These are phyloP conservation scores for Vitis vinifera DNA, from an alignment of 164 flowering plant genomes.

Conservation along the genomic window ASM3070453v1 NC_081818.1:2006501-2007000, in stretches of 20 bases:
- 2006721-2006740: slow-evolving; percentile 92
- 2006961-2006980: slow-evolving; percentile 87
- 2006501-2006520: slow-evolving; percentile 82
- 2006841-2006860: not conserved
- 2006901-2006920: slow-evolving; percentile 5
- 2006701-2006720: slow-evolving; percentile 62
- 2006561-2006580: not conserved
- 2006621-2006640: not conserved
- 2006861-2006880: not conserved
- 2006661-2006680: slow-evolving; percentile 94
- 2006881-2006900: not conserved
- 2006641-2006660: slow-evolving; percentile 13
- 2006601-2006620: not conserved
- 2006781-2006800: slow-evolving; percentile 56
- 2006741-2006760: slow-evolving; percentile 50
- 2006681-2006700: slow-evolving; percentile 60
- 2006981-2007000: slow-evolving; percentile 69
- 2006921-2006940: slow-evolving; percentile 79
- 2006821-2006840: slow-evolving; percentile 68
- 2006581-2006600: not conserved
- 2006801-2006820: slow-evolving; percentile 56
- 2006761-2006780: slow-evolving; percentile 62
- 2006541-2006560: not conserved
- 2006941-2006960: slow-evolving; percentile 82
- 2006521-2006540: slow-evolving; percentile 88